phyloP scores from a whole-genome alignment of 1,139 yeast genomes.

The Scheffersomyces segobiensis region DNA sequence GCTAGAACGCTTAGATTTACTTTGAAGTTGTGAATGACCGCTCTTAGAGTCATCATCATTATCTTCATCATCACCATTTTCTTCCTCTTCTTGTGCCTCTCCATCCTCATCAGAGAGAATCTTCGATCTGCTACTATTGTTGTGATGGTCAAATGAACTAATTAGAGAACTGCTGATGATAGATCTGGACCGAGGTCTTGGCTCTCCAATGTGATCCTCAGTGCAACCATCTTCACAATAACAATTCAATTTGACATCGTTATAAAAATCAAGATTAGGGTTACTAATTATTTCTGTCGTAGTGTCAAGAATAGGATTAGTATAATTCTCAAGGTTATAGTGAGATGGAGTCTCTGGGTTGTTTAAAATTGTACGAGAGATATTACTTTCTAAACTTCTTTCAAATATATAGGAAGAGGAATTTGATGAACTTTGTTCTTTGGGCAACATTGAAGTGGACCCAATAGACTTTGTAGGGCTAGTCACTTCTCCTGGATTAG shows the following conservation, averaged over 20 bases:
- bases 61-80: not conserved
- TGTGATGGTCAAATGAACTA: conserved; percentile 17
- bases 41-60: conserved; percentile 1
- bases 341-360: conserved; percentile 24
- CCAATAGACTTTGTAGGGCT: conserved; percentile 2
- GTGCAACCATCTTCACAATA: conserved; percentile 18
- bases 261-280: conserved; percentile 24
- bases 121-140: not conserved
- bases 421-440: not conserved
- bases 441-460: not conserved
- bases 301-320: conserved; percentile 33
- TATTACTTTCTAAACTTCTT: conserved; percentile 13
- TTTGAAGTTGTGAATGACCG: not conserved
- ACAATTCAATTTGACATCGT: conserved; percentile 29
- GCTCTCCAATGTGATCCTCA: conserved; percentile 3
- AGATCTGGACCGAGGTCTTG: conserved; percentile 20
- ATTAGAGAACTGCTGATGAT: conserved; percentile 26
- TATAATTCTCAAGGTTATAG: conserved; percentile 29
- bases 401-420: conserved; percentile 14
- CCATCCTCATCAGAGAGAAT: not conserved
- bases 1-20: not conserved
- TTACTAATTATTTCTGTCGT: conserved; percentile 31
- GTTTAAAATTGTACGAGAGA: conserved; percentile 11
- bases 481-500: conserved; percentile 2
- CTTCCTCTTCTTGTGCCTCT: not conserved